Conservation (phyloP, 192 early-diverging fungal species). For the Lobosporangium transversale region DNA sequence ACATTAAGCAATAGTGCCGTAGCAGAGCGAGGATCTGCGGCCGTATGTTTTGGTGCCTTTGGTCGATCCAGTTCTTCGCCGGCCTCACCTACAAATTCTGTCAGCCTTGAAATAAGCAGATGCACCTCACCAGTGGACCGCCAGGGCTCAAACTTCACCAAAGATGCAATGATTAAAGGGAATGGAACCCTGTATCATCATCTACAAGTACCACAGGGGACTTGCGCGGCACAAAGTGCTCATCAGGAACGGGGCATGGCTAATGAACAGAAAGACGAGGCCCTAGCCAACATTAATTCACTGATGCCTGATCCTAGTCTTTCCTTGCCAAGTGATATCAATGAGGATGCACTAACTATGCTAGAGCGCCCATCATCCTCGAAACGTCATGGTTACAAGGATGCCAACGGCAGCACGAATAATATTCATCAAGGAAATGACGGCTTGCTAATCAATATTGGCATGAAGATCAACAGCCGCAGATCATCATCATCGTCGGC, state of each 20-base stretch:
- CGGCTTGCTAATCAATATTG: no score
- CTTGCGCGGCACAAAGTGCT: background rate
- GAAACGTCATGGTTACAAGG: background rate
- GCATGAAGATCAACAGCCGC: background rate
- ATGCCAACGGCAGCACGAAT: background rate
- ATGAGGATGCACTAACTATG: background rate
- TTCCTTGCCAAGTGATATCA: background rate
- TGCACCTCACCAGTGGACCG: background rate
- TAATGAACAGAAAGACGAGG: background rate
- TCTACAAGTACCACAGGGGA: no score
- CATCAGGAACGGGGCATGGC: background rate
- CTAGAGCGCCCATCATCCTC: background rate
- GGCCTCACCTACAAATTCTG: background rate
- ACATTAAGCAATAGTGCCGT: background rate
- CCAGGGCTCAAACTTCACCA: background rate
- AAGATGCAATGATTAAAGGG: background rate
- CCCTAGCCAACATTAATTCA: no score
- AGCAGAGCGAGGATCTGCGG: background rate
- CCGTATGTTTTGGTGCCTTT: background rate
- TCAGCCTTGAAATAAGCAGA: background rate
- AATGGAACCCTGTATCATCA: no score
- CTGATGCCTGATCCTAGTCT: no score
- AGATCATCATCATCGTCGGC: background rate
- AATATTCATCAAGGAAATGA: no score
- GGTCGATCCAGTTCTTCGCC: conserved; percentile 15